phyloP scores from a whole-genome alignment of 1,284 basidiomycete species.

The Psilocybe mexicana region DNA sequence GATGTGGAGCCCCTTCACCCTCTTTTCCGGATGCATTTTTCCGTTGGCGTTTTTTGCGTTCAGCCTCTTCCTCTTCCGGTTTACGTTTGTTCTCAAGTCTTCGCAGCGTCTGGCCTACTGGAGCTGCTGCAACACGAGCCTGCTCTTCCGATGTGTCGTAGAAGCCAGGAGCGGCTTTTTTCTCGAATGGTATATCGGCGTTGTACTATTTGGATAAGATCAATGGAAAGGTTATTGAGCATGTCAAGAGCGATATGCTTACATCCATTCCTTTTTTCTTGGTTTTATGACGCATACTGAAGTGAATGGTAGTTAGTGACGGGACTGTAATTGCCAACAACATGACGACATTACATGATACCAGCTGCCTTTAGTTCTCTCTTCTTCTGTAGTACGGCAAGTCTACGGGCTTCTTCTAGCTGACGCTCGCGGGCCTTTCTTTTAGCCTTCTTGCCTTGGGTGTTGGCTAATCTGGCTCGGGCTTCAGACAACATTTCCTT shows the following conservation, averaged over 20 bases:
- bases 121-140: slow-evolving; percentile 83
- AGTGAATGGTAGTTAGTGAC: not conserved
- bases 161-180: slow-evolving; percentile 93
- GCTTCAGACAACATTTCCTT: slow-evolving; percentile 99
- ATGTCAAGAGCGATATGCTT: slow-evolving; percentile 32
- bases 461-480: slow-evolving; percentile 96
- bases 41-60: slow-evolving; percentile 83
- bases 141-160: slow-evolving; percentile 97
- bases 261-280: slow-evolving; percentile 98
- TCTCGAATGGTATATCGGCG: slow-evolving; percentile 98
- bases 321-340: not conserved
- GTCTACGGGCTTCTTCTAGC: slow-evolving; percentile 91
- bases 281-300: slow-evolving; percentile 81
- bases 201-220: slow-evolving; percentile 71
- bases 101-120: slow-evolving; percentile 89
- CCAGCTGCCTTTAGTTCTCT: slow-evolving; percentile 97
- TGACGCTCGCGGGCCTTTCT: slow-evolving; percentile 97
- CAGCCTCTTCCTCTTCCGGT: slow-evolving; percentile 86
- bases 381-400: slow-evolving; percentile 97
- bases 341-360: slow-evolving; percentile 69
- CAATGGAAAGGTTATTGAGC: slow-evolving; percentile 1
- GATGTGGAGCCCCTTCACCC: slow-evolving; percentile 57
- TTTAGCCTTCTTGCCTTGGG: slow-evolving; percentile 99
- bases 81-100: slow-evolving; percentile 91
- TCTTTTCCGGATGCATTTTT: slow-evolving; percentile 65